A percentile compares a stretch with the other conserved stretches of the same genome.
These are phyloP conservation scores for Auricularia sp. DNA, from an alignment of 768 basidiomycete genomes.

Conservation along the genomic window DNA sequence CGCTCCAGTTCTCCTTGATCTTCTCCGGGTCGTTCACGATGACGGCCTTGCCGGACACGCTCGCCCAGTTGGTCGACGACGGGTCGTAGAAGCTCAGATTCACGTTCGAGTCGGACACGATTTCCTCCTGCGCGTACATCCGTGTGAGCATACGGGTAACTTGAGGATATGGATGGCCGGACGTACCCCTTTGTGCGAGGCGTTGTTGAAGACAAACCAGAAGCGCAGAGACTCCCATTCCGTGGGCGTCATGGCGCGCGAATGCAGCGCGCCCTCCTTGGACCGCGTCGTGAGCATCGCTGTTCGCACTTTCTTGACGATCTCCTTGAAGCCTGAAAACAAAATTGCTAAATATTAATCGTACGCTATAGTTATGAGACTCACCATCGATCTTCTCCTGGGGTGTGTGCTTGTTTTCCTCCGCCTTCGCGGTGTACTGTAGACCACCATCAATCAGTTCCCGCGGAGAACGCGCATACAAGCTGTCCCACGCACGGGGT, in stretches of 20 bases:
- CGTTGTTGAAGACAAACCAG: constrained; percentile 65
- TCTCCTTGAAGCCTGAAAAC: constrained; percentile 45
- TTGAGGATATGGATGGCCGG: not conserved
- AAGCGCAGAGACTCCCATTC: constrained; percentile 27
- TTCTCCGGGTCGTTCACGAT: constrained; percentile 50
- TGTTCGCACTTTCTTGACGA: constrained; percentile 52
- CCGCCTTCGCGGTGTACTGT: constrained; percentile 50
- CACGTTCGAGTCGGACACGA: constrained; percentile 63
- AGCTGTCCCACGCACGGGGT: constrained; percentile 31
- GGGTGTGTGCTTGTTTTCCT: constrained; percentile 41
- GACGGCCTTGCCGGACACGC: constrained; percentile 63
- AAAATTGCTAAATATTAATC: not conserved
- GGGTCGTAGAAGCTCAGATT: constrained; percentile 73
- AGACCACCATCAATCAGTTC: no score
- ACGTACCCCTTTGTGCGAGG: constrained; percentile 47
- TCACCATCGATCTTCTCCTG: constrained; percentile 62
- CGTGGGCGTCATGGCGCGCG: constrained; percentile 69
- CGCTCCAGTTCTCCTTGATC: constrained; percentile 30
- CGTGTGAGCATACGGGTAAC: not conserved
- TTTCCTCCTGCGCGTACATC: constrained; percentile 38
- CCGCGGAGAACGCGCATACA: no score
- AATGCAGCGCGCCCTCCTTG: constrained; percentile 58
- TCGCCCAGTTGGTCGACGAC: constrained; percentile 67
- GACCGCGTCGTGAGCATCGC: constrained; percentile 76
- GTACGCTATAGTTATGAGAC: not conserved